Conservation (phyloP, 306 rosid genomes). For the Prosopis cineraria region DNA sequence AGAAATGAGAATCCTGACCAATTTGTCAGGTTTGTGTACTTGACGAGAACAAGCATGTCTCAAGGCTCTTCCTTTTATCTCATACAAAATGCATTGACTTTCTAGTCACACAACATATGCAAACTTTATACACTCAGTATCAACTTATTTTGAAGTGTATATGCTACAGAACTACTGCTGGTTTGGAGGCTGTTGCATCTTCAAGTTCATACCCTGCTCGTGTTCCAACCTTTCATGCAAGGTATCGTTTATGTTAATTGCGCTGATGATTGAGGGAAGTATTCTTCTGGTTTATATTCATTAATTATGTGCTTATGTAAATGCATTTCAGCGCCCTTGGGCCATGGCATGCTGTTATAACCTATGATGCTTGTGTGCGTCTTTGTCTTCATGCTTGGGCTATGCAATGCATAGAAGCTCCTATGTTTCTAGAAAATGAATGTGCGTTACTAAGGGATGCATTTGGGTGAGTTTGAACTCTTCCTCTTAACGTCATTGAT, state of each 20-base stretch:
- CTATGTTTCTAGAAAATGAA: constrained; percentile 93
- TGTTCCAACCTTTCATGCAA: constrained; percentile 89
- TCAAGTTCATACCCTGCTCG: constrained; percentile 69
- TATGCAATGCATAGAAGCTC: constrained; percentile 98
- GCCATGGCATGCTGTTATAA: constrained; percentile 87
- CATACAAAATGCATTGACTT: constrained; percentile 6
- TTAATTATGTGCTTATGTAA: constrained; percentile 32
- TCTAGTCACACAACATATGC: background rate
- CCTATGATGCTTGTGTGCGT: constrained; percentile 96
- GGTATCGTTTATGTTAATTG: constrained; percentile 50
- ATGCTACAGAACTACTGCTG: constrained; percentile 59
- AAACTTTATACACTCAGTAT: background rate
- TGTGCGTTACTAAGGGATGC: constrained; percentile 84
- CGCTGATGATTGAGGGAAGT: constrained; percentile 7
- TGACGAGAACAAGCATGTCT: constrained; percentile 15
- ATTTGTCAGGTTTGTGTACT: constrained; percentile 62
- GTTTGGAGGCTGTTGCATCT: constrained; percentile 65
- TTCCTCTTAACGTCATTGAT: constrained; percentile 16
- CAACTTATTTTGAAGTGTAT: constrained; percentile 22
- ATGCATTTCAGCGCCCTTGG: constrained; percentile 82
- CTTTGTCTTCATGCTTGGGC: constrained; percentile 99
- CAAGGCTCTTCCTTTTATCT: constrained; percentile 5
- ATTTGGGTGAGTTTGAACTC: constrained; percentile 68
- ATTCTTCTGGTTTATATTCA: constrained; percentile 13
- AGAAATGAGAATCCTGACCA: constrained; percentile 51